phyloP scores from a whole-genome alignment of 768 basidiomycete genomes.

The Jaapia argillacea region DNA sequence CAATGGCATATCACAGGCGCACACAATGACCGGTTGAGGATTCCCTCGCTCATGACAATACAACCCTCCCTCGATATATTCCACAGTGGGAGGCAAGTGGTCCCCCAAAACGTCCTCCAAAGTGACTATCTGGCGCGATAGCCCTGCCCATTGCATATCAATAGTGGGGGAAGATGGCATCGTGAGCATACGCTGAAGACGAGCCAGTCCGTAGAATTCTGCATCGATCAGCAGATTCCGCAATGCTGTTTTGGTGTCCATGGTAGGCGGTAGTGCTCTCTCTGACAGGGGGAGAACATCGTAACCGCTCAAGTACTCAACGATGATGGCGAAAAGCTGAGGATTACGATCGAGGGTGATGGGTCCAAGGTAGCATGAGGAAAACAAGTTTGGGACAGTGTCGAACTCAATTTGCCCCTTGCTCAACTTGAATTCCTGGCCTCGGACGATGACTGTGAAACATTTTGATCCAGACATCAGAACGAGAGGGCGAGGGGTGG shows the following conservation, averaged over 20 bases:
- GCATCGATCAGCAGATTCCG: constrained; percentile 4
- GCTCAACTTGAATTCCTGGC: constrained; percentile 2
- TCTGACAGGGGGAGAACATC: constrained; percentile 5
- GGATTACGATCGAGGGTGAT: constrained; percentile 4
- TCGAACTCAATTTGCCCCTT: constrained; percentile 8
- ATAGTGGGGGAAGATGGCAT: not conserved
- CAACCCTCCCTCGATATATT: not conserved
- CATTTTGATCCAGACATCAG: too few relatives aligned
- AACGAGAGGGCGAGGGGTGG: too few relatives aligned
- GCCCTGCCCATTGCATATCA: not conserved
- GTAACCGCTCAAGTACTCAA: constrained; percentile 10
- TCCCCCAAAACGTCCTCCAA: not conserved
- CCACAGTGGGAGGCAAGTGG: not conserved
- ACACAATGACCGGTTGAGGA: not conserved
- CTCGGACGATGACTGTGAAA: constrained; percentile 7
- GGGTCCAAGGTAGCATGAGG: constrained; percentile 4
- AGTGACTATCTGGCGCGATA: not conserved
- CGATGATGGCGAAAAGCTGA: constrained; percentile 7
- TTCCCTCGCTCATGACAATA: not conserved
- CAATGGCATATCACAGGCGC: not conserved
- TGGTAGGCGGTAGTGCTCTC: not conserved
- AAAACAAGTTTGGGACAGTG: constrained; percentile 10
- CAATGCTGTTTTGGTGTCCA: constrained; percentile 1
- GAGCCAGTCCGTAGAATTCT: constrained; percentile 3
- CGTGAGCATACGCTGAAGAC: constrained; percentile 1